Conservation (phyloP, 2,329 filamentous ascomycete genomes). For the Polytolypa hystricis region DNA sequence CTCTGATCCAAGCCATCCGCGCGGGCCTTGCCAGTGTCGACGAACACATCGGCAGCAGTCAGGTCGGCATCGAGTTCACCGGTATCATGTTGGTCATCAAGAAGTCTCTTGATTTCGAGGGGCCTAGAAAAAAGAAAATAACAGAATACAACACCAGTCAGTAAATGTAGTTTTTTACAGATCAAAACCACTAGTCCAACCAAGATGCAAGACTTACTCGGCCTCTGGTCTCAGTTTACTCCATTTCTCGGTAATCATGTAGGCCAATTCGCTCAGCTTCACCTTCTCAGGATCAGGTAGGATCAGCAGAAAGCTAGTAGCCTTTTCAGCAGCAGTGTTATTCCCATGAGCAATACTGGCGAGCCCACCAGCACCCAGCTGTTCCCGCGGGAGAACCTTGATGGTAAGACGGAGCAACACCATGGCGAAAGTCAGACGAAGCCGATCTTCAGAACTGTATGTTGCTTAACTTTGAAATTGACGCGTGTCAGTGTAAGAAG, state of each 20-base stretch:
- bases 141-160: too few relatives aligned
- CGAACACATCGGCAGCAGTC: slow-evolving; percentile 29
- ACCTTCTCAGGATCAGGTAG: slow-evolving; percentile 22
- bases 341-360: slow-evolving; percentile 10
- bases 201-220: slow-evolving; percentile 20
- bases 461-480: too few relatives aligned
- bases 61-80: slow-evolving; percentile 23
- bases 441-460: too few relatives aligned
- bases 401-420: slow-evolving; percentile 28
- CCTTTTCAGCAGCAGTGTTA: slow-evolving; percentile 12
- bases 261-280: slow-evolving; percentile 20
- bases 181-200: background rate
- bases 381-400: slow-evolving; percentile 23
- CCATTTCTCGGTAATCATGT: slow-evolving; percentile 25
- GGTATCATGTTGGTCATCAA: slow-evolving; percentile 24
- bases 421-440: slow-evolving; percentile 20
- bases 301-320: slow-evolving; percentile 22
- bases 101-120: slow-evolving; percentile 26
- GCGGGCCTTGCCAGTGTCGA: slow-evolving; percentile 25
- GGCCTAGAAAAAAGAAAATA: slow-evolving; percentile 16
- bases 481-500: too few relatives aligned
- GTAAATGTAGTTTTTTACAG: background rate
- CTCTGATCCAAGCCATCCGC: slow-evolving; percentile 26
- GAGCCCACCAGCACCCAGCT: slow-evolving; percentile 11
- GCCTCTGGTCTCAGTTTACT: slow-evolving; percentile 20